Evolutionary conservation across 305 asterid species (phyloP).

Genomic region (Fraxinus velutina): DNA sequence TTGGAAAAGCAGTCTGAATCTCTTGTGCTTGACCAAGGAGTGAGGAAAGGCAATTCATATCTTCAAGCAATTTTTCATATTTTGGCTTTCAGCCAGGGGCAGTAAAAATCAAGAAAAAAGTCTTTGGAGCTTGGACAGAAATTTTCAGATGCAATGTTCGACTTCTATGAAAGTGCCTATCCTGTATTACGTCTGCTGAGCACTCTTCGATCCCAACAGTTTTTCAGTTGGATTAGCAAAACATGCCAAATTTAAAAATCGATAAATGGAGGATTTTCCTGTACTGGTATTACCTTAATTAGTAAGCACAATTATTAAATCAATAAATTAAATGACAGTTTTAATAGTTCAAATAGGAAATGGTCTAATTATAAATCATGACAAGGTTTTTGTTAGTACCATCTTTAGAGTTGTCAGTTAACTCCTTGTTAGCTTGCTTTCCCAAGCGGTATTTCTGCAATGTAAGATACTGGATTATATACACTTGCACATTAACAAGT

Average conservation of each 20-base stretch:
- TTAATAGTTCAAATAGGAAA: not conserved
- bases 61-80: not conserved
- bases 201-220: not conserved
- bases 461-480: not conserved
- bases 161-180: not conserved
- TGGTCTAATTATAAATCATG: not conserved
- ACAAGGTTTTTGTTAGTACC: conserved; percentile 28
- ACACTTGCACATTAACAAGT: not conserved
- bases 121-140: not conserved
- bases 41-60: not conserved
- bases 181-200: not conserved
- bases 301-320: not conserved
- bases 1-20: not conserved
- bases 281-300: not conserved
- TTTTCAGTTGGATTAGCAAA: not conserved
- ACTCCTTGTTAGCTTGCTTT: conserved; percentile 50
- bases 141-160: not conserved
- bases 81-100: not conserved
- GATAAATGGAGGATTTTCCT: not conserved
- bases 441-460: conserved; percentile 67
- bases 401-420: conserved; percentile 52
- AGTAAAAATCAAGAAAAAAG: not conserved
- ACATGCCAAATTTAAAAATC: not conserved
- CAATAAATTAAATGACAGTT: not conserved
- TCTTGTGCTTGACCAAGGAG: not conserved